These are phyloP conservation scores for Poa annua DNA, from an alignment of 176 grass and related monocot species.

Conservation along the genomic window DNA sequence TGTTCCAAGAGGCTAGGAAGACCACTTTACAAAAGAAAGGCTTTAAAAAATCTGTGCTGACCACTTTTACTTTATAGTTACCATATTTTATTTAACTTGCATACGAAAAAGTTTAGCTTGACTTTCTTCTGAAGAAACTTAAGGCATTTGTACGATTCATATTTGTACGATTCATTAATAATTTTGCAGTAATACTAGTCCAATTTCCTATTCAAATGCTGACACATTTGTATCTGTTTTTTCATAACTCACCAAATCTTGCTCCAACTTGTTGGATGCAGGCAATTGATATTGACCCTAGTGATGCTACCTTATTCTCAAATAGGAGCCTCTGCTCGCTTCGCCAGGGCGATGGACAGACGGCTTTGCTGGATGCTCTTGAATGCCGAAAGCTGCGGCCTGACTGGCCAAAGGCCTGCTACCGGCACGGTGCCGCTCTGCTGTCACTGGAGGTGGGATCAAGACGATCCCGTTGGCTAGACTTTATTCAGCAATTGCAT, in stretches of 20 bases:
- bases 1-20: too few relatives aligned
- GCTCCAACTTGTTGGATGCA: neutral
- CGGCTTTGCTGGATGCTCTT: neutral
- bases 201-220: neutral
- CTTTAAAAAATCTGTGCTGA: too few relatives aligned
- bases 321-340: neutral
- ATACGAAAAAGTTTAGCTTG: neutral
- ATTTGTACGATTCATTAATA: neutral
- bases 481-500: neutral
- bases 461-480: neutral
- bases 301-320: constrained; percentile 8
- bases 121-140: neutral
- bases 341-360: neutral
- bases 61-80: neutral
- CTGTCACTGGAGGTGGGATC: constrained; percentile 6
- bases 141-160: neutral
- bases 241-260: neutral
- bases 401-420: constrained; percentile 9
- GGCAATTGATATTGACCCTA: constrained; percentile 15
- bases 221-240: neutral
- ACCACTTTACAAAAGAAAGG: too few relatives aligned
- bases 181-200: neutral
- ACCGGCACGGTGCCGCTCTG: constrained; percentile 13
- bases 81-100: neutral
- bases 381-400: neutral